Base-by-base conservation (phyloP, 2,329 filamentous ascomycete species). In the Fusarium luffae region DNA sequence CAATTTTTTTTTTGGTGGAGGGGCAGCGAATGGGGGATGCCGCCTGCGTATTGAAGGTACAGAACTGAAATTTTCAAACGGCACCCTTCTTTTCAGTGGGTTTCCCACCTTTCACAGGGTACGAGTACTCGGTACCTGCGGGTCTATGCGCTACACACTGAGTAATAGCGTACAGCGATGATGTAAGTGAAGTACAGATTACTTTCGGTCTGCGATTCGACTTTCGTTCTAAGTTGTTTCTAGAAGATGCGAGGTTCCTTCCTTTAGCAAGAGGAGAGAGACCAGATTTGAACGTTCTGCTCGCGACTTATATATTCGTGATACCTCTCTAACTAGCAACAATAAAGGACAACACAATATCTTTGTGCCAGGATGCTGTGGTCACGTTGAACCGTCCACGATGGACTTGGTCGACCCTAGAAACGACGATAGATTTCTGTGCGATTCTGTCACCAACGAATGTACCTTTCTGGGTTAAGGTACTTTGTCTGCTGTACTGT, bases 381-480 rank as follows among this genome's bases (percentile, higher is more conserved):
- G 66, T 64, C 65, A 69, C 60, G 34, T 61, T 65, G 23, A 42
- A 51, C 37, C 52, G 18, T 62, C 23, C 40, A 55, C 43, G 23
- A 61, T 55, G 41, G 48, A 46, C 44, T 52, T 46, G 30, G 62
- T n/a, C 57, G 54, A 50, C 52, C 55, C 68, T 67, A 57, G 69
- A 71, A 71, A 56, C 55, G 52, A 71, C 69, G 68, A 71, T 54
- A 50, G 66, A 49, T 70, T 71, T 71, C 68, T 66, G 50, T 69
- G 60, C 56, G 68, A 69, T 71, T 71, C 68, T 63, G 64, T 62
- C 64, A 63, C 46, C 56, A 62, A 37, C 43, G 28, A 44, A 48
- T 27, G 21, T 41, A 52, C 49, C n/a, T 41, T 52, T 32, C 27
- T n/a, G 21, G 19, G 23, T 11, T 34, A 51, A 41, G 23, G 49